phyloP scores from a whole-genome alignment of 345 rosid genomes.

The Brassica napus region DNA sequence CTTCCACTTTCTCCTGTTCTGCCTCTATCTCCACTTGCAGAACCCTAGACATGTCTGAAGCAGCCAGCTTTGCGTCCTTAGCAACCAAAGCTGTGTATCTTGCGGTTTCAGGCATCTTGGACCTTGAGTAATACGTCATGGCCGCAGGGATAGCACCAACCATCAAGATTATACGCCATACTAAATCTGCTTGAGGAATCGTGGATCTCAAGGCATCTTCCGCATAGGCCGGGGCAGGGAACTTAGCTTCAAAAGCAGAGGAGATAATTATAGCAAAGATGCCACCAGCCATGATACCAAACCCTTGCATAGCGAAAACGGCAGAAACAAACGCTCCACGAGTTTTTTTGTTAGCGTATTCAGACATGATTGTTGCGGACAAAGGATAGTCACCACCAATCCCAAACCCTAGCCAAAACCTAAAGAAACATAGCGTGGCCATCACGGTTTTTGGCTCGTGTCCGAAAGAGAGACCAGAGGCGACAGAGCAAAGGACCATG shows the following conservation, averaged over 20 bases:
- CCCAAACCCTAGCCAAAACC: slow-evolving; percentile 45
- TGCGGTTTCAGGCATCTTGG: slow-evolving; percentile 50
- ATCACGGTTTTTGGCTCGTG: slow-evolving; percentile 37
- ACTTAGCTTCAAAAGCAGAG: slow-evolving; percentile 37
- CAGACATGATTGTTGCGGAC: slow-evolving; percentile 53
- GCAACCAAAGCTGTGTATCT: slow-evolving; percentile 47
- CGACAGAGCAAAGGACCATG: slow-evolving; percentile 37
- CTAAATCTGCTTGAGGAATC: slow-evolving; percentile 43
- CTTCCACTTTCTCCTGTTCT: slow-evolving; percentile 23
- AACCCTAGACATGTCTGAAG: slow-evolving; percentile 43
- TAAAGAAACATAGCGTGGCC: slow-evolving; percentile 40
- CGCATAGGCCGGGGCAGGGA: slow-evolving; percentile 33
- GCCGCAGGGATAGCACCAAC: slow-evolving; percentile 47
- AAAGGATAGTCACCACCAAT: slow-evolving; percentile 51
- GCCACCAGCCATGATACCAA: slow-evolving; percentile 47
- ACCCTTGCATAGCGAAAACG: slow-evolving; percentile 54
- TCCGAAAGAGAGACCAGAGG: slow-evolving; percentile 43
- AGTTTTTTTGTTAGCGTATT: slow-evolving; percentile 48
- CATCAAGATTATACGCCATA: slow-evolving; percentile 48
- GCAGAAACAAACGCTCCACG: slow-evolving; percentile 46
- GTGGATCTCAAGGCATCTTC: slow-evolving; percentile 35
- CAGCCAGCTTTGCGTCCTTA: slow-evolving; percentile 38
- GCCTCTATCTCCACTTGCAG: slow-evolving; percentile 38
- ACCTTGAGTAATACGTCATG: slow-evolving; percentile 42
- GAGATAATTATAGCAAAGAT: slow-evolving; percentile 41